Conservation (phyloP, 1,139 yeast genomes). For the Protomyces macrosporus region DNA sequence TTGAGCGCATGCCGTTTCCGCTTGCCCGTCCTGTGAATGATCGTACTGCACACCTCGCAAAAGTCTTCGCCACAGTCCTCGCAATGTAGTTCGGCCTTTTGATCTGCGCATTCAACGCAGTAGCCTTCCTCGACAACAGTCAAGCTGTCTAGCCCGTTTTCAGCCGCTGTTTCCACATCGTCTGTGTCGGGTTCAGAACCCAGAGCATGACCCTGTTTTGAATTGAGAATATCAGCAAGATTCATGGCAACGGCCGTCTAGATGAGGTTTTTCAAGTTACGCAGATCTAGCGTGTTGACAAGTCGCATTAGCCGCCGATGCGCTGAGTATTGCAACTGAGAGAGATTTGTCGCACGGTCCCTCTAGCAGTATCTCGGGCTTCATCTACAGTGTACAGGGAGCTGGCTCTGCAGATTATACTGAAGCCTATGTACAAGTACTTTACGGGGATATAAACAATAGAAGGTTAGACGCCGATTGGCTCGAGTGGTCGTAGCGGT, state of each 20-base stretch:
- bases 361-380: not conserved
- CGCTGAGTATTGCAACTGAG: no score
- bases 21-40: constrained; percentile 62
- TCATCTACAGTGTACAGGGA: no score
- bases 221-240: constrained; percentile 12
- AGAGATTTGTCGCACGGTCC: not conserved
- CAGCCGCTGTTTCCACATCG: not conserved
- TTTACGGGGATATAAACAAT: not conserved
- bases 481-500: not conserved
- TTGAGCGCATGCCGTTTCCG: constrained; percentile 35
- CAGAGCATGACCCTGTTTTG: constrained; percentile 1
- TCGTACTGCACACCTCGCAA: constrained; percentile 61
- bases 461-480: not conserved
- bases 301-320: no score
- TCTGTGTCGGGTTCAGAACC: not conserved
- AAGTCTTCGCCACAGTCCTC: constrained; percentile 57
- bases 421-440: no score
- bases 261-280: no score
- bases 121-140: constrained; percentile 4
- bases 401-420: no score
- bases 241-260: not conserved
- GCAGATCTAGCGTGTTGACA: no score
- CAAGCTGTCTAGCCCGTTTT: not conserved
- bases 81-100: constrained; percentile 58
- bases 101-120: constrained; percentile 50